Percentiles rank a stretch among this genome's conserved stretches.
Evolutionary conservation across 2,329 filamentous ascomycete genomes (phyloP).

Genomic region (Pseudofabraea citricarpa): DNA sequence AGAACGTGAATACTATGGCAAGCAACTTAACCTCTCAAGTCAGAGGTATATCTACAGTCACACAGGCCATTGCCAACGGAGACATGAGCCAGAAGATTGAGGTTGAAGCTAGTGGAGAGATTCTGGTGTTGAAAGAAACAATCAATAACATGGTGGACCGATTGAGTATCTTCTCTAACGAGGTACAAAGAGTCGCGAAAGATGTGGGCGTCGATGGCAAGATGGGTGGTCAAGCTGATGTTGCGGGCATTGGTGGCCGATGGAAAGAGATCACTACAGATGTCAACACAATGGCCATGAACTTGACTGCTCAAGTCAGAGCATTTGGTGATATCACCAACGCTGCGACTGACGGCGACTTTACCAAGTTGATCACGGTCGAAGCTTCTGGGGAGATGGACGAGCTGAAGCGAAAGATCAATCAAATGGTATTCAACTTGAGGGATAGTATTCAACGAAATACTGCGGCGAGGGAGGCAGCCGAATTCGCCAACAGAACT

Average conservation of each 20-base stretch:
- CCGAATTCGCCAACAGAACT: slow-evolving; percentile 94
- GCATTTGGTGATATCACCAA: slow-evolving; percentile 99
- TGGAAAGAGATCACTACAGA: slow-evolving; percentile 93
- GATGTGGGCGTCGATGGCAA: slow-evolving; percentile 97
- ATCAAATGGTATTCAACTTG: slow-evolving; percentile 96
- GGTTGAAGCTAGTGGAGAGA: slow-evolving; percentile 91
- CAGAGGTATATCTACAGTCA: slow-evolving; percentile 88
- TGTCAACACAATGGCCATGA: slow-evolving; percentile 44
- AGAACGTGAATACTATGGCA: slow-evolving; percentile 78
- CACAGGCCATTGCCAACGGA: slow-evolving; percentile 90
- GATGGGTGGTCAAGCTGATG: slow-evolving; percentile 96
- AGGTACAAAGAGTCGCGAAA: slow-evolving; percentile 90
- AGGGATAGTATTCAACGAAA: slow-evolving; percentile 96
- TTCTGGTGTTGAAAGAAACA: slow-evolving; percentile 87
- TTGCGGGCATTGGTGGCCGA: slow-evolving; percentile 84
- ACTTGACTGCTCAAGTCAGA: slow-evolving; percentile 90
- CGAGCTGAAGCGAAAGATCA: slow-evolving; percentile 97
- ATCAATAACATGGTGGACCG: slow-evolving; percentile 99
- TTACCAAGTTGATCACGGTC: slow-evolving; percentile 93
- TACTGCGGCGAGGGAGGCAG: slow-evolving; percentile 89
- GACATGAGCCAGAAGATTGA: slow-evolving; percentile 96
- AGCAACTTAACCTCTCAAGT: slow-evolving; percentile 68
- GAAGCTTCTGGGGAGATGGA: slow-evolving; percentile 99
- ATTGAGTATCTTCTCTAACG: slow-evolving; percentile 91
- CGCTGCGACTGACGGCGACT: slow-evolving; percentile 92